phyloP scores from a whole-genome alignment of 768 basidiomycete species.

The Collybiopsis confluens region DNA sequence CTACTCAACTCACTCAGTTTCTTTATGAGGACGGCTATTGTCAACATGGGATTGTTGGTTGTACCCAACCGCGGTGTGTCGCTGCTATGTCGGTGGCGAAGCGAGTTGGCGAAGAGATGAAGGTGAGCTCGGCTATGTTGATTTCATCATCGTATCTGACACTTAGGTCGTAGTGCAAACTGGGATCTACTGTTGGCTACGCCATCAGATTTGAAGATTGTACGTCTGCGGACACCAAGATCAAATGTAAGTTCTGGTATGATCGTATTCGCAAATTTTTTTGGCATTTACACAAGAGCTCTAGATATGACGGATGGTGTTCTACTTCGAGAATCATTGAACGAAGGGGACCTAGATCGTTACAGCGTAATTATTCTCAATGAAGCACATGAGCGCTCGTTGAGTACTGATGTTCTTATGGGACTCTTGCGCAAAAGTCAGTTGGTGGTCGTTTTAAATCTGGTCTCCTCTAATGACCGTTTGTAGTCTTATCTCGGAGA shows the following conservation, averaged over 20 bases:
- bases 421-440: constrained; percentile 89
- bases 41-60: constrained; percentile 84
- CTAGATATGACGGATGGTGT: constrained; percentile 99
- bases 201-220: constrained; percentile 99
- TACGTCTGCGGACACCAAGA: constrained; percentile 89
- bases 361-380: constrained; percentile 98
- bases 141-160: constrained; percentile 6
- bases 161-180: constrained; percentile 59
- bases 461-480: constrained; percentile 7
- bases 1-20: constrained; percentile 93
- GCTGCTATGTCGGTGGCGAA: constrained; percentile 99
- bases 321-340: constrained; percentile 93
- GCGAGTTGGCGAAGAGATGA: constrained; percentile 99
- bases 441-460: constrained; percentile 18
- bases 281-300: background rate
- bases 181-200: constrained; percentile 93
- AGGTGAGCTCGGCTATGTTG: constrained; percentile 45
- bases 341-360: constrained; percentile 96
- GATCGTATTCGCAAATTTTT: background rate
- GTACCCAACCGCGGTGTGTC: constrained; percentile 97
- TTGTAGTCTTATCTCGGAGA: constrained; percentile 75
- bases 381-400: constrained; percentile 95
- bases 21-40: constrained; percentile 97
- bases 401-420: constrained; percentile 98
- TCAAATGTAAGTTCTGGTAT: constrained; percentile 88